These are phyloP conservation scores for Nepenthes gracilis DNA, from an alignment of 148 eudicot species.

Conservation along the genomic window DNA sequence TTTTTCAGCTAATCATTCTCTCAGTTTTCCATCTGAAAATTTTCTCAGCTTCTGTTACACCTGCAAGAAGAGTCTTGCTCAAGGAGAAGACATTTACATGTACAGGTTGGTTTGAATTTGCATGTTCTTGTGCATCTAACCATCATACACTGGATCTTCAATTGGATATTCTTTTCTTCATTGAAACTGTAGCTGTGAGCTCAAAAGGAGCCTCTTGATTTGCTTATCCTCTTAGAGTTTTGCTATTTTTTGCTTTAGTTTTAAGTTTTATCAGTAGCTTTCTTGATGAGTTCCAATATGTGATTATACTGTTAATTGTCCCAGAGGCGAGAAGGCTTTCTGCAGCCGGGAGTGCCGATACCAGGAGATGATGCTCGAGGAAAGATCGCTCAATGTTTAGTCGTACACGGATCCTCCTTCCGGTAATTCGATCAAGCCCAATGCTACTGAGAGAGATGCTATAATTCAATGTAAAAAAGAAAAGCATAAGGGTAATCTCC, in stretches of 20 bases:
- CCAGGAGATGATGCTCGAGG: conserved; percentile 39
- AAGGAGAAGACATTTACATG: conserved; percentile 53
- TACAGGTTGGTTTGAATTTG: conserved; percentile 33
- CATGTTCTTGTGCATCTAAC: not conserved
- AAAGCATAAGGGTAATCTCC: too few relatives aligned
- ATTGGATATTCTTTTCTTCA: not conserved
- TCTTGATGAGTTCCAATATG: too few relatives aligned
- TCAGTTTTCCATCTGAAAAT: conserved; percentile 40
- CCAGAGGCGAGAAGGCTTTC: conserved; percentile 59
- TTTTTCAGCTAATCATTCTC: conserved; percentile 7
- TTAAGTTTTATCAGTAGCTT: not conserved
- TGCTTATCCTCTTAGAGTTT: too few relatives aligned
- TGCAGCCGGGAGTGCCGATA: conserved; percentile 50
- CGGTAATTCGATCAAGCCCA: too few relatives aligned
- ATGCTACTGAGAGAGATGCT: too few relatives aligned
- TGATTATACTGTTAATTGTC: conserved; percentile 3
- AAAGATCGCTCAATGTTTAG: not conserved
- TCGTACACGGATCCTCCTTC: too few relatives aligned
- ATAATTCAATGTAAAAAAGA: too few relatives aligned
- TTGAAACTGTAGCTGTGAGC: too few relatives aligned
- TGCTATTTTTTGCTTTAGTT: not conserved
- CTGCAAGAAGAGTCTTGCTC: conserved; percentile 52
- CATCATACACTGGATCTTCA: not conserved
- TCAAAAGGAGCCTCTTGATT: too few relatives aligned
- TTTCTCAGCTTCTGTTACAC: conserved; percentile 49